Percentiles rank a stretch among this genome's conserved stretches.
phyloP scores from a whole-genome alignment of 441 rosid species.

The Erodium trifolium region DNA sequence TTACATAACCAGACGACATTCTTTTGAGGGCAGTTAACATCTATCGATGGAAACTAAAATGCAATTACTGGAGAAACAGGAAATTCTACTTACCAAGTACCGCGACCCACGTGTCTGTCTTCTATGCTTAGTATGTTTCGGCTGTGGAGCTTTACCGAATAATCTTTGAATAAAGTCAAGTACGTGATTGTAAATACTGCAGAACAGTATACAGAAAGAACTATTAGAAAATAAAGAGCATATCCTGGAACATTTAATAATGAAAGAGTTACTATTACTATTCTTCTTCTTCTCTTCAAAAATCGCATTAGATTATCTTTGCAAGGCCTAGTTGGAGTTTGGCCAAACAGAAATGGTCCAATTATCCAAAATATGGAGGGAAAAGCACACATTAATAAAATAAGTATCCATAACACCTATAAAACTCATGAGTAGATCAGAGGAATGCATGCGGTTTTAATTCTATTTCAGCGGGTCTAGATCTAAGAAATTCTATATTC shows the following conservation, averaged over 20 bases:
- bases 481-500: neutral
- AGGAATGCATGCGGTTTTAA: too few species aligned
- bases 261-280: neutral
- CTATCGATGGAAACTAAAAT: too few species aligned
- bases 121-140: neutral
- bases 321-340: neutral
- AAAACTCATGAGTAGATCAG: too few species aligned
- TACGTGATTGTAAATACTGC: constrained; percentile 4
- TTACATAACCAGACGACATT: neutral
- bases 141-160: constrained; percentile 7
- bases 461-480: neutral
- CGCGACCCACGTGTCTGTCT: neutral
- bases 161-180: constrained; percentile 1
- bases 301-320: neutral
- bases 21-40: neutral
- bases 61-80: neutral
- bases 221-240: neutral
- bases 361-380: neutral
- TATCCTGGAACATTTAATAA: neutral
- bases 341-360: neutral
- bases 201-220: neutral
- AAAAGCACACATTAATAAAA: neutral
- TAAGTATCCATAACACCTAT: too few species aligned
- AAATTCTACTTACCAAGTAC: neutral
- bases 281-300: neutral